Percentiles rank a stretch among this genome's conserved stretches.
These are phyloP conservation scores for Tuber calosporum DNA, from an alignment of 495 filamentous ascomycete species.

Conservation along the genomic window DNA sequence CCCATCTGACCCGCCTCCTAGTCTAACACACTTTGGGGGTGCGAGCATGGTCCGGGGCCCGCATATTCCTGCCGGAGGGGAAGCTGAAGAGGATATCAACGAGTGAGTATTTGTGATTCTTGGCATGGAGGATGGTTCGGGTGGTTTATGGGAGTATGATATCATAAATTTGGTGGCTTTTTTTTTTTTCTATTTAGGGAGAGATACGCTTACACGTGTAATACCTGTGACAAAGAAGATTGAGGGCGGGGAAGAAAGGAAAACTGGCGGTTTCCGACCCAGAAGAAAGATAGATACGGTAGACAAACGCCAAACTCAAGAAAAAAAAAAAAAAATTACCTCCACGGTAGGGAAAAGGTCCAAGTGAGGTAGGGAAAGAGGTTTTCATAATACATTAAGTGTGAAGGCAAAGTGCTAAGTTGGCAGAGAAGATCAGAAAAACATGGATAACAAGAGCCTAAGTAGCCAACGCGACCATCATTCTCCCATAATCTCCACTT, in stretches of 20 bases:
- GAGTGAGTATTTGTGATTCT: background rate
- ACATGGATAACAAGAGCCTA: slow-evolving; percentile 8
- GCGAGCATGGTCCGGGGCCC: too few relatives aligned
- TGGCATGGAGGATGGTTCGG: background rate
- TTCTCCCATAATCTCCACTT: slow-evolving; percentile 71
- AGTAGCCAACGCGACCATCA: slow-evolving; percentile 51
- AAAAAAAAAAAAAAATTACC: background rate
- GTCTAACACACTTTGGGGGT: background rate
- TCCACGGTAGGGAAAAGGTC: background rate
- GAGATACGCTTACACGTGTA: background rate
- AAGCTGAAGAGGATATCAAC: background rate
- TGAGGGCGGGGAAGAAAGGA: background rate
- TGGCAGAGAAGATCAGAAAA: slow-evolving; percentile 4
- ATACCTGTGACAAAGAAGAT: background rate
- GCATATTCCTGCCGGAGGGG: background rate
- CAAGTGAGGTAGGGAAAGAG: background rate
- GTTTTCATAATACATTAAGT: background rate
- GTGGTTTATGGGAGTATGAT: background rate
- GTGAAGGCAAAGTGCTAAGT: background rate
- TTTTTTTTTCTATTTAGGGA: background rate
- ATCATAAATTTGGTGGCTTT: background rate
- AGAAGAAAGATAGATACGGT: background rate
- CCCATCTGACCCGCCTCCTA: background rate
- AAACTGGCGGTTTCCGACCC: background rate
- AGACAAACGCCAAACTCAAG: background rate